These are phyloP conservation scores for Puccinellia tenuiflora DNA, from an alignment of 176 grass and related monocot genomes.

Conservation along the genomic window DNA sequence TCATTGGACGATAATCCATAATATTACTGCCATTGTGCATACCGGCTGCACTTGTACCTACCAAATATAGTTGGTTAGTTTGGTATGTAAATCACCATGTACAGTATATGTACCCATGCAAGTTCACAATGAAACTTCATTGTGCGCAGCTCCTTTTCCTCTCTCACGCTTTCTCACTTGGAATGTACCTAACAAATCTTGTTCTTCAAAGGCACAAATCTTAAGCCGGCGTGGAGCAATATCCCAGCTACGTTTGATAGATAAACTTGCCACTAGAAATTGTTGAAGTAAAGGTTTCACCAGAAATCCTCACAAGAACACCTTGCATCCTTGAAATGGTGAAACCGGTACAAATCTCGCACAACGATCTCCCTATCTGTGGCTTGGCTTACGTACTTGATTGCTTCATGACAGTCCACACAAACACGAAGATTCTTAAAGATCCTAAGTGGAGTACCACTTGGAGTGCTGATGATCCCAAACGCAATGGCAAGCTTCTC, in stretches of 20 bases:
- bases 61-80: background rate
- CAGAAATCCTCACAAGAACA: conserved; percentile 55
- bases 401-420: conserved; percentile 47
- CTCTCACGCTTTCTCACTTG: background rate
- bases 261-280: background rate
- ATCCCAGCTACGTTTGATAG: background rate
- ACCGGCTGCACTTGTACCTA: background rate
- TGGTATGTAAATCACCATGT: background rate
- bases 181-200: background rate
- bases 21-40: background rate
- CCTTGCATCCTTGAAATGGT: conserved; percentile 45
- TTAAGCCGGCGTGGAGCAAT: background rate
- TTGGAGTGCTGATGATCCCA: conserved; percentile 46
- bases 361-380: conserved; percentile 34
- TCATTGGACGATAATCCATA: background rate
- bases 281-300: conserved; percentile 26
- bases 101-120: background rate
- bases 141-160: background rate
- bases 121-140: background rate
- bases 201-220: background rate
- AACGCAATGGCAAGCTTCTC: conserved; percentile 56
- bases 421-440: conserved; percentile 61
- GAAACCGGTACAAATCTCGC: conserved; percentile 45
- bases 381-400: conserved; percentile 36
- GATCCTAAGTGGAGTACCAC: conserved; percentile 37